phyloP scores from a whole-genome alignment of 2,329 filamentous ascomycete genomes.

The Alternaria sp. region DNA sequence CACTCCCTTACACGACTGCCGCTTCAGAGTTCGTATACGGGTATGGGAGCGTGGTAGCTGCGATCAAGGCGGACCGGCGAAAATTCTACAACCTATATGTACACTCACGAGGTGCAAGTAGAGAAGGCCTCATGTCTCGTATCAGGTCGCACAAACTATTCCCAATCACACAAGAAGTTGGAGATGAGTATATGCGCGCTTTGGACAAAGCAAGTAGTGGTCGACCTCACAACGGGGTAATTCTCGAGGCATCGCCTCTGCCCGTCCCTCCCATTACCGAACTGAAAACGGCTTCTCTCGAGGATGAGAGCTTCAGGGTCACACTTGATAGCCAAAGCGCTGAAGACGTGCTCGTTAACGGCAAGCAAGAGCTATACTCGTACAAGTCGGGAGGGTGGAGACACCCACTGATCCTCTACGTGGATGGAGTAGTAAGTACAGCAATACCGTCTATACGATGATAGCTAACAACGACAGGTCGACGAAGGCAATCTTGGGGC shows the following conservation, averaged over 20 bases:
- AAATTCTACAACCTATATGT: constrained; percentile 87
- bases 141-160: constrained; percentile 26
- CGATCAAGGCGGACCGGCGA: constrained; percentile 71
- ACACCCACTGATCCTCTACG: constrained; percentile 73
- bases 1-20: constrained; percentile 77
- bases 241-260: constrained; percentile 85
- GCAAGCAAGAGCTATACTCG: constrained; percentile 61
- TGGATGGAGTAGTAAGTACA: constrained; percentile 68
- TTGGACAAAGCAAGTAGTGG: constrained; percentile 84
- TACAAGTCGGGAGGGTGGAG: constrained; percentile 54
- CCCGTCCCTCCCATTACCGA: constrained; percentile 71
- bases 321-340: constrained; percentile 68
- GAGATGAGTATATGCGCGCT: constrained; percentile 66
- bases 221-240: constrained; percentile 86
- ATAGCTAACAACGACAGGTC: constrained; percentile 50
- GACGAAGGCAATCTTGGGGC: constrained; percentile 92
- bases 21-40: constrained; percentile 94
- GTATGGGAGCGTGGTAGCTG: constrained; percentile 78
- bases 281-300: constrained; percentile 59
- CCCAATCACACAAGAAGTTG: constrained; percentile 58
- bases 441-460: not conserved
- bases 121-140: constrained; percentile 26
- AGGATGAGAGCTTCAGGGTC: constrained; percentile 35
- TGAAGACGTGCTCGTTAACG: constrained; percentile 79
- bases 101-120: constrained; percentile 34